A percentile compares a stretch with the other conserved stretches of the same genome.
Evolutionary conservation across 2,329 filamentous ascomycete genomes (phyloP).

Genomic region (Fusarium penzigii): DNA sequence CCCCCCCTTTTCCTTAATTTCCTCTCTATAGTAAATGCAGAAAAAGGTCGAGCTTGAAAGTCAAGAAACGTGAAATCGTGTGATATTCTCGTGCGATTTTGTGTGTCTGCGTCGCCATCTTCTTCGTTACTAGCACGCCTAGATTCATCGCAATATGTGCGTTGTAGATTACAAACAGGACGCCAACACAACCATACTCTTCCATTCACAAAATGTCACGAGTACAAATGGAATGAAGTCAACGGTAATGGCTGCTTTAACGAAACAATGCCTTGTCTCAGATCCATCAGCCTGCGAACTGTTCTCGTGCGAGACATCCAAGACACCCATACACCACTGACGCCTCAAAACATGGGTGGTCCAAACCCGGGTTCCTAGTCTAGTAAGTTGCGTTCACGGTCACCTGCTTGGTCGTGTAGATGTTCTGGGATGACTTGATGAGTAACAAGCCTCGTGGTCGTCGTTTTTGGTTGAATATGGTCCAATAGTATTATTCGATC

Average conservation of each 20-base stretch:
- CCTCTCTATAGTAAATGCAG: no score
- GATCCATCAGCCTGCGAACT: background rate
- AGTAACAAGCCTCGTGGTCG: constrained; percentile 10
- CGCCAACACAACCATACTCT: no score
- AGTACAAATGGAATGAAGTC: background rate
- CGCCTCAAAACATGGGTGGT: background rate
- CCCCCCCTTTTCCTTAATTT: no score
- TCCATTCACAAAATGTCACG: no score
- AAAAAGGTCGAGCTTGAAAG: no score
- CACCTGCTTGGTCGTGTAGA: background rate
- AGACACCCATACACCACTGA: background rate
- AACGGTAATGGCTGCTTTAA: background rate
- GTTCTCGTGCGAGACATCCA: background rate
- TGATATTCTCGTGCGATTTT: no score
- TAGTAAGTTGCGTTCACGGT: background rate
- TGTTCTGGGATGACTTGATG: background rate
- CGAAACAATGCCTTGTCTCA: background rate
- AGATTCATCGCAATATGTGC: no score
- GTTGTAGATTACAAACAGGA: no score
- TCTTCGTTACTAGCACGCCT: no score
- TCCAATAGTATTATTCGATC: constrained; percentile 15
- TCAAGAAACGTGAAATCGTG: no score
- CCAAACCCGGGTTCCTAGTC: background rate
- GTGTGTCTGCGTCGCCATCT: no score
- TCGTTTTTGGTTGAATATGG: constrained; percentile 3